Evolutionary conservation across 495 filamentous ascomycete species (phyloP), one percentile per base, ranked within the genome.

Genomic region (Tuber borchii): DNA sequence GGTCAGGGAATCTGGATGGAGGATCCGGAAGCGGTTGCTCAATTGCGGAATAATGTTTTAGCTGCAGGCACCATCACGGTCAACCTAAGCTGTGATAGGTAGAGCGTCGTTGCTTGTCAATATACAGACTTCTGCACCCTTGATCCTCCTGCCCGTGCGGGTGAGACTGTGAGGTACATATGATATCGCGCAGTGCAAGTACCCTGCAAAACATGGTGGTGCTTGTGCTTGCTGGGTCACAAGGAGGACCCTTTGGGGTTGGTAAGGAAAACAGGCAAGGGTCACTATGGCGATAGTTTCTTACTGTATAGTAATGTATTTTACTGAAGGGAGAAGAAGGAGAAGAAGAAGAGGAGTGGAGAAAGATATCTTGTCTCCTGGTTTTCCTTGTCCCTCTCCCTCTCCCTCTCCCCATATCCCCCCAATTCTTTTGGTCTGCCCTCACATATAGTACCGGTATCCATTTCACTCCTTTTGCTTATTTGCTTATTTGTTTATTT

Each of bases 391-490:
- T 17, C 69, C 71, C 76, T 71, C 37, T 61, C 70, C 77, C 72
- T 73, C 42, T 70, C 71, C 72, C 76, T 65, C 61, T 70, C 72
- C 51, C n/a, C n/a, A n/a, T n/a, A n/a, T n/a, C n/a, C n/a, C n/a
- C n/a, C n/a, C n/a, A n/a, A n/a, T n/a, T n/a, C n/a, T n/a, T n/a
- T n/a, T n/a, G n/a, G n/a, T n/a, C n/a, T n/a, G n/a, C 14, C 77
- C 70, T 45, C 45, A 37, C 69, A 43, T 68, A 37, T 19, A 2
- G 9, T 12, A 43, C 42, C 9, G 9, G 72, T 42, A 72, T 69
- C 72, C 69, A 65, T 75, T 79, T 71, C 37, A 37, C 45, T 74
- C 70, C n/a, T 77, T 75, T 79, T 79, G 65, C 71, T 71, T 75
- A 73, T 42, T 79, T 75, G 77, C 72, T 73, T 73, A 65, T 75